Conservation (phyloP, 2,329 filamentous ascomycete species). For the Epichloe aotearoae region DNA sequence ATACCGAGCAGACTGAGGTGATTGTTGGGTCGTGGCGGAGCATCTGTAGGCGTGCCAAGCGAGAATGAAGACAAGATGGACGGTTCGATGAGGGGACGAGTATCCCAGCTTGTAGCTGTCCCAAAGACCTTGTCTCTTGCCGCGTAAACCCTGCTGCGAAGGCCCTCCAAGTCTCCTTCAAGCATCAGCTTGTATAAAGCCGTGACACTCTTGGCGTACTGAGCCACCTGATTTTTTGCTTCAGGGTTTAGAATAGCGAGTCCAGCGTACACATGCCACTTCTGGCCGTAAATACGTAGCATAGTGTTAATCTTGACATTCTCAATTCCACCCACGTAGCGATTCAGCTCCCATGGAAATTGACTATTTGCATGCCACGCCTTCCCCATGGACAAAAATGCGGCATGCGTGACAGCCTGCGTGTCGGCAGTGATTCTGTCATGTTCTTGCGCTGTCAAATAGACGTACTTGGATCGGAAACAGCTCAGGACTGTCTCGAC, state of each 20-base stretch:
- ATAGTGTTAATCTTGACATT: conserved; percentile 99
- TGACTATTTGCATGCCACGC: conserved; percentile 93
- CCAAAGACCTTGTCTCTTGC: conserved; percentile 64
- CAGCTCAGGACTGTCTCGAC: conserved; percentile 74
- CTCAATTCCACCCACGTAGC: conserved; percentile 93
- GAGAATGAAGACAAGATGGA: conserved; percentile 82
- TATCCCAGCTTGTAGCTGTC: conserved; percentile 46
- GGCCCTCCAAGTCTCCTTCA: conserved; percentile 62
- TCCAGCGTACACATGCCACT: conserved; percentile 98
- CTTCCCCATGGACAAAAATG: conserved; percentile 94
- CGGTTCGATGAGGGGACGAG: conserved; percentile 62
- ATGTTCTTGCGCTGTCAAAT: conserved; percentile 75
- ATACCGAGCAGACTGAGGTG: conserved; percentile 89
- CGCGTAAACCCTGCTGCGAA: conserved; percentile 54
- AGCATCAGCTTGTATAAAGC: conserved; percentile 97
- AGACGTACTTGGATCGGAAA: conserved; percentile 73
- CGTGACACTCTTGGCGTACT: conserved; percentile 86
- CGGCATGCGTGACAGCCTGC: conserved; percentile 93
- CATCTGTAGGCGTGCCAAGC: conserved; percentile 54
- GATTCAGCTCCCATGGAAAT: conserved; percentile 93
- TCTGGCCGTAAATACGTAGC: conserved; percentile 92
- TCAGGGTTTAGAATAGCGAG: conserved; percentile 93
- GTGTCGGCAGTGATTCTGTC: conserved; percentile 97
- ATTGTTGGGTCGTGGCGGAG: conserved; percentile 61
- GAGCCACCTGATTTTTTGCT: conserved; percentile 76